Percentiles rank a stretch among this genome's conserved stretches.
Conservation (phyloP, 805 yeast genomes). For the Ogataea populi-albae region DNA sequence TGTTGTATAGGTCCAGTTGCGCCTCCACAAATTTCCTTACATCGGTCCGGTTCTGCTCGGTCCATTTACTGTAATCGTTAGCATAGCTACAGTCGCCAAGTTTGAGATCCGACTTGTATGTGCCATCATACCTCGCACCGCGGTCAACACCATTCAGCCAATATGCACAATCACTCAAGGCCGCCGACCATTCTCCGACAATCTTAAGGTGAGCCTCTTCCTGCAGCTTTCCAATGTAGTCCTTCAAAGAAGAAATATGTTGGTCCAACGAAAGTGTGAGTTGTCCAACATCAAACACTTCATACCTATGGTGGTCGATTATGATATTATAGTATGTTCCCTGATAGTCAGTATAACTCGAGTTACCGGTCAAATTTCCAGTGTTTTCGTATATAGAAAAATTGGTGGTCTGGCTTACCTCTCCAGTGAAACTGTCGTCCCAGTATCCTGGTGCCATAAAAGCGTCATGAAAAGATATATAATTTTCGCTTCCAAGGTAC, state of each 20-base stretch:
- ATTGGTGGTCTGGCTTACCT: conserved; percentile 12
- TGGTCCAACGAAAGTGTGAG: conserved; percentile 54
- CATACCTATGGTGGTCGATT: conserved; percentile 88
- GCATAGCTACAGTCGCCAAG: conserved; percentile 44
- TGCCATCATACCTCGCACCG: conserved; percentile 62
- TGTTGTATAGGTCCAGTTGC: conserved; percentile 52
- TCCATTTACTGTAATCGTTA: conserved; percentile 41
- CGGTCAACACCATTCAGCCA: conserved; percentile 70
- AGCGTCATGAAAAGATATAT: conserved; percentile 65
- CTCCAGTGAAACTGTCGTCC: conserved; percentile 41
- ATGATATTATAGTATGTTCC: conserved; percentile 59
- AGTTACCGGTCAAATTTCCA: conserved; percentile 7
- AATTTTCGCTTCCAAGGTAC: conserved; percentile 34
- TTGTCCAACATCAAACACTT: conserved; percentile 72
- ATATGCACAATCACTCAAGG: conserved; percentile 64
- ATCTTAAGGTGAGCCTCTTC: conserved; percentile 47
- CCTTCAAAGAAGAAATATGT: conserved; percentile 56
- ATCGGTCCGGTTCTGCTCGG: conserved; percentile 37
- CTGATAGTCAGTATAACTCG: conserved; percentile 9
- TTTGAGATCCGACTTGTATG: conserved; percentile 38
- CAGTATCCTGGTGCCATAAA: conserved; percentile 55
- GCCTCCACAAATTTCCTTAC: conserved; percentile 58
- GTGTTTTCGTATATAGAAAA: conserved; percentile 10
- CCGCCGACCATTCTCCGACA: conserved; percentile 72
- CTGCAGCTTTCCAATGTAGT: conserved; percentile 42